These are phyloP conservation scores for Actinomortierella ambigua DNA, from an alignment of 371 early-diverging fungal genomes.

Conservation along the genomic window DNA sequence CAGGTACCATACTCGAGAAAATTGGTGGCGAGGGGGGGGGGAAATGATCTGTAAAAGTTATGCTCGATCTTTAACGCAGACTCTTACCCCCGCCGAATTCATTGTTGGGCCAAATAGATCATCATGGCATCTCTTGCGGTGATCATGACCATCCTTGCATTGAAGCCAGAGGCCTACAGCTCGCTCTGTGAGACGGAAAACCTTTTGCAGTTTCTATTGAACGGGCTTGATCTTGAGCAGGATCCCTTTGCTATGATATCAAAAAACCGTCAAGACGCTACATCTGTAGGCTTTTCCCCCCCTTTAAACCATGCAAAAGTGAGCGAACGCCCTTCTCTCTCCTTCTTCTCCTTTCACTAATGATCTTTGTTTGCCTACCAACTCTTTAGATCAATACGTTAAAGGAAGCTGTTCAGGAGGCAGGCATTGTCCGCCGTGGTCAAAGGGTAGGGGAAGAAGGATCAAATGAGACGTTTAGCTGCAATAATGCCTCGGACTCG, in stretches of 20 bases:
- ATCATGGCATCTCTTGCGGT: slow-evolving; percentile 24
- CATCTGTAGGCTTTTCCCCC: slow-evolving; percentile 8
- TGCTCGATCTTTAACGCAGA: too few species aligned
- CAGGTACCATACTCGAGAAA: too few species aligned
- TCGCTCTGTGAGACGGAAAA: slow-evolving; percentile 7
- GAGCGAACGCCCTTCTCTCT: neutral
- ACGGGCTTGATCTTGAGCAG: slow-evolving; percentile 15
- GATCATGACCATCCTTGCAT: slow-evolving; percentile 24
- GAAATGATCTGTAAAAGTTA: too few species aligned
- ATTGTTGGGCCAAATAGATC: too few species aligned
- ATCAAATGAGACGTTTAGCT: too few species aligned
- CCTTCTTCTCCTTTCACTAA: neutral
- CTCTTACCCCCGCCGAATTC: too few species aligned
- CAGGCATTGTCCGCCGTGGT: slow-evolving; percentile 32
- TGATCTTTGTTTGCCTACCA: too few species aligned
- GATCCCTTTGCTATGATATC: slow-evolving; percentile 31
- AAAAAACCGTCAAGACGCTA: slow-evolving; percentile 14
- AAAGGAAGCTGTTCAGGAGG: slow-evolving; percentile 24
- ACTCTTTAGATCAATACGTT: slow-evolving; percentile 23
- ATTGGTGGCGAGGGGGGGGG: too few species aligned
- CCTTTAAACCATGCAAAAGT: neutral
- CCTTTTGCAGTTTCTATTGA: slow-evolving; percentile 15
- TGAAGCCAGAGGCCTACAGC: neutral
- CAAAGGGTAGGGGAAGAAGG: slow-evolving; percentile 13
- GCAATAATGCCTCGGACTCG: too few species aligned